Base-by-base conservation (phyloP, 2,329 filamentous ascomycete genomes). In the Decorospora gaudefroyi region DNA sequence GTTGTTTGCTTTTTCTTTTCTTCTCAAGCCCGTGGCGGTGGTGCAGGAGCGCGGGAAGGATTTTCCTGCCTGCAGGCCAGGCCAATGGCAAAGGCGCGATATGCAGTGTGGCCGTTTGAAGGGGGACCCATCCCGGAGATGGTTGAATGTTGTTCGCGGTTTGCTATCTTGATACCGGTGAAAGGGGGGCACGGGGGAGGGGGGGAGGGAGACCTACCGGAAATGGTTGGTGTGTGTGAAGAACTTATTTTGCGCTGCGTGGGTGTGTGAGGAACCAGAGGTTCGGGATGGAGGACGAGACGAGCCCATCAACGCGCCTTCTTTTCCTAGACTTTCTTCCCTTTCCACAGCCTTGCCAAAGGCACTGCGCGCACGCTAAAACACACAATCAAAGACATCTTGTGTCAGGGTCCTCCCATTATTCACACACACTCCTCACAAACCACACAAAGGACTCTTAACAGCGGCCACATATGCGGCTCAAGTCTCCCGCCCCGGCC, bases 381-480 rank as follows among this genome's bases (percentile, higher is more conserved):
- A n/a, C n/a, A n/a, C n/a, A n/a, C n/a, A n/a, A n/a, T n/a, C n/a
- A n/a, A n/a, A n/a, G n/a, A n/a, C n/a, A n/a, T n/a, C n/a, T n/a
- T n/a, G n/a, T n/a, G n/a, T n/a, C n/a, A n/a, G n/a, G n/a, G n/a
- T n/a, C n/a, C n/a, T n/a, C n/a, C n/a, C n/a, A n/a, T n/a, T n/a
- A n/a, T n/a, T n/a, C n/a, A n/a, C n/a, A n/a, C n/a, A n/a, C n/a
- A n/a, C n/a, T n/a, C n/a, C n/a, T n/a, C n/a, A n/a, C n/a, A n/a
- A n/a, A n/a, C n/a, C n/a, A n/a, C n/a, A n/a, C n/a, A n/a, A n/a
- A n/a, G n/a, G n/a, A n/a, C n/a, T n/a, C 26, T 32, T 36, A 36
- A 32, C 16, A n/a, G 48, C 48, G 48, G 44, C 44, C 44, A 46
- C 38, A 29, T 38, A 55, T 59, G 54, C 52, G 56, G 56, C 56